These are phyloP conservation scores for Zasmidium citrigriseum DNA, from an alignment of 2,329 filamentous ascomycete genomes.

Conservation along the genomic window DNA sequence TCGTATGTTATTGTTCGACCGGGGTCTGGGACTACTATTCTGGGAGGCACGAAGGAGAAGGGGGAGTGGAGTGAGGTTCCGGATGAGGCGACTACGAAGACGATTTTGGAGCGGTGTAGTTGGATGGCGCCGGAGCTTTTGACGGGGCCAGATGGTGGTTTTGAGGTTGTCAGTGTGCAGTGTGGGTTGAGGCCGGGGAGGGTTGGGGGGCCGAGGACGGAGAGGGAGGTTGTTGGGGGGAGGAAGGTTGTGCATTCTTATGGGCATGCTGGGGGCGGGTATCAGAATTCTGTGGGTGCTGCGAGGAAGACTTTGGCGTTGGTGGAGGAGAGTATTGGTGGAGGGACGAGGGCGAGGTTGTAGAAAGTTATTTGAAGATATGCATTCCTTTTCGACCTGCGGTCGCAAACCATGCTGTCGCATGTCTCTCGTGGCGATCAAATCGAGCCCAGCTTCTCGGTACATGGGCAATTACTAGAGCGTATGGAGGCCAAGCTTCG, in stretches of 20 bases:
- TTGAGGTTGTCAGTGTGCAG: constrained; percentile 46
- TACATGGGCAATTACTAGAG: too few species aligned
- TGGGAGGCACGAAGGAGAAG: constrained; percentile 48
- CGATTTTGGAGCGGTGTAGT: constrained; percentile 40
- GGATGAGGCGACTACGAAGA: constrained; percentile 36
- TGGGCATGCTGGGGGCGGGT: constrained; percentile 51
- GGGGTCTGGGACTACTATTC: constrained; percentile 42
- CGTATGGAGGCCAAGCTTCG: too few species aligned
- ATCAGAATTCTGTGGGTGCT: constrained; percentile 36
- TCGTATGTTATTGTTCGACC: constrained; percentile 47
- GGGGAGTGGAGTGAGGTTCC: constrained; percentile 37
- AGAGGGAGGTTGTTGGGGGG: constrained; percentile 38
- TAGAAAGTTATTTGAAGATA: neutral
- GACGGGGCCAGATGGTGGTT: constrained; percentile 36
- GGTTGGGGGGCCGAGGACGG: constrained; percentile 45
- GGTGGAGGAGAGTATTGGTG: constrained; percentile 29
- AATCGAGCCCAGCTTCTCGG: too few species aligned
- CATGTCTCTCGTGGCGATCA: neutral
- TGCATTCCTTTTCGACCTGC: neutral
- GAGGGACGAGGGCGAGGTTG: constrained; percentile 19
- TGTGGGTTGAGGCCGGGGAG: constrained; percentile 49
- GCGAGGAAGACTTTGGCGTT: constrained; percentile 30
- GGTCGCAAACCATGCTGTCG: neutral
- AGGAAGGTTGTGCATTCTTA: constrained; percentile 48
- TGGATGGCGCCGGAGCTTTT: constrained; percentile 39